These are phyloP conservation scores for Fagopyrum esculentum DNA, from an alignment of 148 eudicot species.

Conservation along the genomic window DNA sequence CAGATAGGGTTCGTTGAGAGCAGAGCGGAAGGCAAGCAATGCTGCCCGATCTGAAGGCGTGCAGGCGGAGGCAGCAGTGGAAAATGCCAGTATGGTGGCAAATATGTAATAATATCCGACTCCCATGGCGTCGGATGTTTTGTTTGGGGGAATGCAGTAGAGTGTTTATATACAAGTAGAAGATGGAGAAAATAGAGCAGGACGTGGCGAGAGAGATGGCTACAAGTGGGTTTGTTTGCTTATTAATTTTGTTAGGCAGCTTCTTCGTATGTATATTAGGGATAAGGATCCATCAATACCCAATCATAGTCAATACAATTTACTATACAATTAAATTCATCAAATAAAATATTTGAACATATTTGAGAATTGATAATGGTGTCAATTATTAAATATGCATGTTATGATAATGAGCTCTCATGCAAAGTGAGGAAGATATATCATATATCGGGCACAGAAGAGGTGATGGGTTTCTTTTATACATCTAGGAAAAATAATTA, in stretches of 20 bases:
- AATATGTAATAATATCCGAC: conserved; percentile 11
- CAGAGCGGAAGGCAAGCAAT: conserved; percentile 47
- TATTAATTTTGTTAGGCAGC: not conserved
- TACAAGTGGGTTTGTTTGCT: not conserved
- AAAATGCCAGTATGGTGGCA: conserved; percentile 26
- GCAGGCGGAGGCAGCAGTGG: conserved; percentile 39
- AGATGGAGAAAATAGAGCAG: not conserved
- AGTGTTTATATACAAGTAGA: not conserved
- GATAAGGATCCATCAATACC: not conserved
- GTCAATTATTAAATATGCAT: too few relatives aligned
- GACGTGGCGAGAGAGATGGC: not conserved
- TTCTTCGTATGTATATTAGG: not conserved
- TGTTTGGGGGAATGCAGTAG: not conserved
- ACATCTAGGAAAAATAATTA: too few relatives aligned
- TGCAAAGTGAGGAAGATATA: too few relatives aligned
- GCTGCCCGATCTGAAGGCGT: conserved; percentile 76
- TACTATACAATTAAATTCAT: too few relatives aligned
- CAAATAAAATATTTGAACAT: too few relatives aligned
- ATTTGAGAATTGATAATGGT: too few relatives aligned
- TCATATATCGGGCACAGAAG: too few relatives aligned
- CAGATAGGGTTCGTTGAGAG: conserved; percentile 58
- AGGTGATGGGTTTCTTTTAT: too few relatives aligned
- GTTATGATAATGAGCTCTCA: too few relatives aligned
- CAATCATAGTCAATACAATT: not conserved
- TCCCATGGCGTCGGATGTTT: conserved; percentile 7